phyloP scores from a whole-genome alignment of 176 grass and related monocot species.

The Oryza australiensis region DNA sequence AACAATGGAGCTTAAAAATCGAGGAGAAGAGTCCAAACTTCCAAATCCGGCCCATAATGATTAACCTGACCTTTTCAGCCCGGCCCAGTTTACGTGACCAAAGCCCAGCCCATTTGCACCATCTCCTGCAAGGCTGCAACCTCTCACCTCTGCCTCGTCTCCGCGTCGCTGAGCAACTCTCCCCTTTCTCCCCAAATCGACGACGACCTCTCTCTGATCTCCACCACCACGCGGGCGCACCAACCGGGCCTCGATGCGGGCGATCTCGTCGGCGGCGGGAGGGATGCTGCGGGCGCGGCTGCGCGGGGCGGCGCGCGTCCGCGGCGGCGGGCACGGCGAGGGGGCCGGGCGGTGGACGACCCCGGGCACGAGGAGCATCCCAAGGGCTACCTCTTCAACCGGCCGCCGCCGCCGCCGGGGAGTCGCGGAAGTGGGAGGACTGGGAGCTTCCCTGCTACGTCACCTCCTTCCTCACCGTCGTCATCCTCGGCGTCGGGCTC shows the following conservation, averaged over 20 bases:
- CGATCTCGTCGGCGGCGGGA: slow-evolving; percentile 55
- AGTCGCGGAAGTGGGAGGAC: slow-evolving; percentile 92
- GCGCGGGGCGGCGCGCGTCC: slow-evolving; percentile 37
- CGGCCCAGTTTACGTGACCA: background rate
- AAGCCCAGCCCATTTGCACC: slow-evolving; percentile 16
- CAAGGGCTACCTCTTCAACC: slow-evolving; percentile 82
- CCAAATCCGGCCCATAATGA: background rate
- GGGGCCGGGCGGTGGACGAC: slow-evolving; percentile 80
- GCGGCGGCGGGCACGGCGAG: slow-evolving; percentile 57
- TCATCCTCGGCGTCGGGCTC: slow-evolving; percentile 93
- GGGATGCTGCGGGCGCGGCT: slow-evolving; percentile 69
- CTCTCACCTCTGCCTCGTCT: slow-evolving; percentile 10
- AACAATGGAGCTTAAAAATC: too few species aligned
- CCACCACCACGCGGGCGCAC: slow-evolving; percentile 15
- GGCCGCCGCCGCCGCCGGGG: slow-evolving; percentile 50
- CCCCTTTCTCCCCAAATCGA: slow-evolving; percentile 33
- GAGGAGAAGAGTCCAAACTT: background rate
- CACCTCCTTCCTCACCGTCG: slow-evolving; percentile 94
- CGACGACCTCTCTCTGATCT: slow-evolving; percentile 43
- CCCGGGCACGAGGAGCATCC: slow-evolving; percentile 62
- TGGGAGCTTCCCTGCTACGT: slow-evolving; percentile 96
- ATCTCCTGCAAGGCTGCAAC: background rate
- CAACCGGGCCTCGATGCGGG: slow-evolving; percentile 48
- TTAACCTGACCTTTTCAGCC: background rate
- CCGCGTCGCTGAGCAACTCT: background rate